A percentile compares a stretch with the other conserved stretches of the same genome.
Conservation (phyloP, 2,329 filamentous ascomycete genomes). For the Epichloe sibirici region DNA sequence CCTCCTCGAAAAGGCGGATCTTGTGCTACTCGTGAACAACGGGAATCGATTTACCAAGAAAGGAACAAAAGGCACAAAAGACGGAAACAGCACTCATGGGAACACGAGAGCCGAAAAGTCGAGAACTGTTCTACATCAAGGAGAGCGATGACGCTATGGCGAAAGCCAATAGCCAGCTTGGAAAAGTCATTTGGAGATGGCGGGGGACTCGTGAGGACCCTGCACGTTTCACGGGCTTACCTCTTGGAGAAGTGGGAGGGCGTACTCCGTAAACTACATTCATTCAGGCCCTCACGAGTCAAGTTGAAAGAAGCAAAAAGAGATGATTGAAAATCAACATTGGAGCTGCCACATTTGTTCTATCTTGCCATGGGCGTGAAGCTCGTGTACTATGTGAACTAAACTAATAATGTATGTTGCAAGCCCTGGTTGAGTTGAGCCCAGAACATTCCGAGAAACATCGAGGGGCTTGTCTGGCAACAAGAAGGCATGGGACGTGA, state of each 20-base stretch:
- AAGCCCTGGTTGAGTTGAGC: neutral
- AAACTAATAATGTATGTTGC: neutral
- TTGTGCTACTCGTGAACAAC: neutral
- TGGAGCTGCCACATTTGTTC: neutral
- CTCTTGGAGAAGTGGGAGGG: too few species aligned
- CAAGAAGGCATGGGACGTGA: neutral
- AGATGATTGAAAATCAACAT: constrained; percentile 1
- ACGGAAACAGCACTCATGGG: neutral
- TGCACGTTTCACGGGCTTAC: too few species aligned
- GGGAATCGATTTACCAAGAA: neutral
- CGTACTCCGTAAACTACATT: too few species aligned
- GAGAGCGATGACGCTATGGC: constrained; percentile 23
- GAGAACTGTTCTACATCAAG: constrained; percentile 3
- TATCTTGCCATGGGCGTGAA: neutral
- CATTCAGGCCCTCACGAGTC: neutral
- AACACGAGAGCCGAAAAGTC: neutral
- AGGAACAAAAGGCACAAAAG: neutral
- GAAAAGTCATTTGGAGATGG: constrained; percentile 16
- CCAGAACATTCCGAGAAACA: neutral
- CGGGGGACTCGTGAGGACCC: neutral
- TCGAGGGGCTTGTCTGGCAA: neutral
- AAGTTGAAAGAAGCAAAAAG: neutral
- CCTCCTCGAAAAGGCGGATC: constrained; percentile 3
- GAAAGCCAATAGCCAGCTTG: constrained; percentile 25
- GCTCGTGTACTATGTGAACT: neutral